Conservation (phyloP, 495 filamentous ascomycete species). For the Penicillium egyptiacum region DNA sequence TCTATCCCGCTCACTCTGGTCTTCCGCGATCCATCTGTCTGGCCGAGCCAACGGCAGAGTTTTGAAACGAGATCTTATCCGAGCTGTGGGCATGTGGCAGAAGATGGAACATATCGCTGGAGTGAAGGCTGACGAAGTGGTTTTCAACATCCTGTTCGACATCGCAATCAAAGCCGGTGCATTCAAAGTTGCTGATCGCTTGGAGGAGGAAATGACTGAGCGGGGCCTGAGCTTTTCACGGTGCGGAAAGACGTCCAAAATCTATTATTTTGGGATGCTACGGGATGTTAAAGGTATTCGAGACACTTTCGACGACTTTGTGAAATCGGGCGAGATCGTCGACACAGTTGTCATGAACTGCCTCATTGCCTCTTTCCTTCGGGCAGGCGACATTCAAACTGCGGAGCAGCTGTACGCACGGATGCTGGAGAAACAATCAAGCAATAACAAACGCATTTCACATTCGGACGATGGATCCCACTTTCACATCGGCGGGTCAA, state of each 20-base stretch:
- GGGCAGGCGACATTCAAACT: constrained; percentile 64
- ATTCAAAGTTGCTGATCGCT: constrained; percentile 76
- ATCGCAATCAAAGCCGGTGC: constrained; percentile 81
- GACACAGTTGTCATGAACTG: constrained; percentile 86
- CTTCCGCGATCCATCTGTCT: constrained; percentile 74
- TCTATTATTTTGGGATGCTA: constrained; percentile 77
- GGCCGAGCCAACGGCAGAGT: constrained; percentile 66
- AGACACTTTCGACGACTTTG: constrained; percentile 70
- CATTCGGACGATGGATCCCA: not conserved
- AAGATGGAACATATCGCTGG: constrained; percentile 78
- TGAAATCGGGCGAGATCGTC: constrained; percentile 78
- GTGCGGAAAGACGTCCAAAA: constrained; percentile 72
- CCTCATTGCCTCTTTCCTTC: constrained; percentile 74
- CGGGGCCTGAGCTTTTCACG: constrained; percentile 67
- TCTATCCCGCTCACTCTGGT: constrained; percentile 71
- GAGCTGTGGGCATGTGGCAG: constrained; percentile 79
- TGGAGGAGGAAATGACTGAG: constrained; percentile 74
- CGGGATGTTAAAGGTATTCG: constrained; percentile 67
- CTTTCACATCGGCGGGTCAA: not conserved
- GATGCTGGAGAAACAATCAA: constrained; percentile 60
- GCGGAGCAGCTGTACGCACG: constrained; percentile 77
- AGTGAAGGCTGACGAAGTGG: constrained; percentile 63
- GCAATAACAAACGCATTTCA: constrained; percentile 7
- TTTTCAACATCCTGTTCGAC: constrained; percentile 92
- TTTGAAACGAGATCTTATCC: constrained; percentile 62